Base-by-base conservation (phyloP, 352 stramenopile genomes). In the Phytopythium oedochilum region DNA sequence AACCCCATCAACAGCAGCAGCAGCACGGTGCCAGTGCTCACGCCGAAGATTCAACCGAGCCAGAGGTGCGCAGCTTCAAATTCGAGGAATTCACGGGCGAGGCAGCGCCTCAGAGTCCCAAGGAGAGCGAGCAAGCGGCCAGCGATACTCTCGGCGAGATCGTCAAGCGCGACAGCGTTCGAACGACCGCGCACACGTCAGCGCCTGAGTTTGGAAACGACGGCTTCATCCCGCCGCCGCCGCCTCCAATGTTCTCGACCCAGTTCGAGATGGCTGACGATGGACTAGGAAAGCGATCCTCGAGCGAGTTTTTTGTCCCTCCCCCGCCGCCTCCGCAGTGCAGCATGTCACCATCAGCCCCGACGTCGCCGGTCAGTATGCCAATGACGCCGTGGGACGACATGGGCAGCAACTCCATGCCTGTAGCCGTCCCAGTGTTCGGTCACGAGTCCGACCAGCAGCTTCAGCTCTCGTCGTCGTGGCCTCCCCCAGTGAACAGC, bases 1-100 rank as follows among this genome's bases (percentile, higher is more conserved):
- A 59, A 28, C 42, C 42, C 10, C 38, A 48, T 18, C 18, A 60
- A 59, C 15, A 57, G 31, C 38, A 48, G 18, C 18, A 60, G 60
- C 15, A 57, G 31, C n/a, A 63, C 28, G 3, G 53, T 2, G 32
- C 23, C 14, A 7, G 45, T 46, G n/a, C 46, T 26, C 28, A 18
- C 15, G n/a, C 11, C 3, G 20, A 53, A 9, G 17, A 18, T 22
- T 26, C 31, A 17, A 49, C 42, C 4, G 57, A 66, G 2, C 42
- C 47, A 1, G 63, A 66, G 1, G 75, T 91, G 26, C 67, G 71
- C 17, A 78, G 71, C 18, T 56, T 81, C 44, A 84, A 76, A 6
- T 89, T 89, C 43, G 69, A 80, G 55, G 78, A 67, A n/a, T 91
- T 89, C 53, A 73, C 86, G 2, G 80, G 77, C 9, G 75, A 79